Conservation (phyloP, 1,284 basidiomycete species). For the Ganoderma sp. region DNA sequence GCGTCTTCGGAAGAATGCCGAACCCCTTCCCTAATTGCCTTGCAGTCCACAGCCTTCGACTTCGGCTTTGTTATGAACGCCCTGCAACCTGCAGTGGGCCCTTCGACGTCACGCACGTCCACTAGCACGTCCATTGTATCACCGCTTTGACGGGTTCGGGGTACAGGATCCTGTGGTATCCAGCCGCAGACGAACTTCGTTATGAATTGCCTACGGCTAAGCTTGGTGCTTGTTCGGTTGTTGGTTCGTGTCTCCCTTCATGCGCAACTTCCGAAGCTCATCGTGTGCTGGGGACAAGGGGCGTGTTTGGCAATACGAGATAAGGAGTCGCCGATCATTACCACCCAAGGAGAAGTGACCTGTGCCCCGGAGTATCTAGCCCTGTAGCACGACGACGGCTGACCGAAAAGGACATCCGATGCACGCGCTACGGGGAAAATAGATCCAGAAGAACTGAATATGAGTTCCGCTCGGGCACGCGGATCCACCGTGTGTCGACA, state of each 20-base stretch:
- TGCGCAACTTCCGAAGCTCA: slow-evolving; percentile 16
- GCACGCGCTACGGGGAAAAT: neutral
- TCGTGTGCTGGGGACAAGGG: slow-evolving; percentile 4
- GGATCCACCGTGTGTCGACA: neutral
- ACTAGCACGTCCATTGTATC: neutral
- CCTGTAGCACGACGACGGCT: neutral
- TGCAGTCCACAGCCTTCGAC: neutral
- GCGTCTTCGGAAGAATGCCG: neutral
- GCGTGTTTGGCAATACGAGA: neutral
- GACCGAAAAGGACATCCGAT: neutral
- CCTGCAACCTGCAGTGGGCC: slow-evolving; percentile 7
- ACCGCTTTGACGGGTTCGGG: neutral
- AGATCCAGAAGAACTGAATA: neutral
- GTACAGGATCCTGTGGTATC: neutral
- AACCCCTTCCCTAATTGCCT: neutral
- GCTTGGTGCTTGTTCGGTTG: slow-evolving; percentile 19
- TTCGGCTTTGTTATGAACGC: neutral
- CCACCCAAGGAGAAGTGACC: neutral
- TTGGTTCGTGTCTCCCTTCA: slow-evolving; percentile 1
- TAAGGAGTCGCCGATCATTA: slow-evolving; percentile 4
- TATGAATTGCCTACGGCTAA: slow-evolving; percentile 9
- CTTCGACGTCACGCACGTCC: slow-evolving; percentile 2
- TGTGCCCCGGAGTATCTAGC: neutral
- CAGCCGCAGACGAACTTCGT: neutral
- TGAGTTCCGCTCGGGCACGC: neutral